These are phyloP conservation scores for Yamadazyma diospyri DNA, from an alignment of 1,139 yeast species.

Conservation along the genomic window DNA sequence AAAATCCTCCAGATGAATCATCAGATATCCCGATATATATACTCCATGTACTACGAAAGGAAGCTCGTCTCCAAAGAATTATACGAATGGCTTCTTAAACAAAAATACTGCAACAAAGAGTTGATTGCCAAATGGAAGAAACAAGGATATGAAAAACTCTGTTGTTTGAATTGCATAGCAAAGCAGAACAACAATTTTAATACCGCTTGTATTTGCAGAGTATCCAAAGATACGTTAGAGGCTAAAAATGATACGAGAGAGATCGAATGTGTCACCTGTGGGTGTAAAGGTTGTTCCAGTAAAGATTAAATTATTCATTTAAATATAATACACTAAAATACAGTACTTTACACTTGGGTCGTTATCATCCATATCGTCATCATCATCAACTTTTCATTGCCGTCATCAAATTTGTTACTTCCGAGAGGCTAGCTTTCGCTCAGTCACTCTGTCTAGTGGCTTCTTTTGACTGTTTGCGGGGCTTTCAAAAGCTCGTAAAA, in stretches of 20 bases:
- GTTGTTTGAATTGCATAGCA: slow-evolving; percentile 80
- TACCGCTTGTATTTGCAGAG: slow-evolving; percentile 79
- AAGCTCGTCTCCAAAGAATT: slow-evolving; percentile 63
- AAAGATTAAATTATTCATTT: slow-evolving; percentile 44
- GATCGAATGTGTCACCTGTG: slow-evolving; percentile 77
- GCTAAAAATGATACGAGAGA: slow-evolving; percentile 33
- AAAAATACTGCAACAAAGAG: slow-evolving; percentile 63
- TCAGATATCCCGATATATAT: slow-evolving; percentile 74
- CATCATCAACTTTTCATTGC: slow-evolving; percentile 1
- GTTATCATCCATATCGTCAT: slow-evolving; percentile 1
- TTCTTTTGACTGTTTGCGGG: slow-evolving; percentile 18
- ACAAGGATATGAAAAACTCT: slow-evolving; percentile 81
- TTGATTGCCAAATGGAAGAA: slow-evolving; percentile 90
- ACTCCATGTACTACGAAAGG: slow-evolving; percentile 67
- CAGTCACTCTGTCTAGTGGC: slow-evolving; percentile 3
- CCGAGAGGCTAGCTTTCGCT: neutral
- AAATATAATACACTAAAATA: slow-evolving; percentile 10
- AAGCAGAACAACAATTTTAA: slow-evolving; percentile 61
- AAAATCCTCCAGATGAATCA: slow-evolving; percentile 67
- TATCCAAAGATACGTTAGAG: slow-evolving; percentile 57
- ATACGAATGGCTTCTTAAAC: slow-evolving; percentile 74
- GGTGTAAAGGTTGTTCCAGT: slow-evolving; percentile 86
- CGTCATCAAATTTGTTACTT: neutral
- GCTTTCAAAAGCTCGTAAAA: slow-evolving; percentile 41
- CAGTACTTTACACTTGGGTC: slow-evolving; percentile 5